Conservation (phyloP, 495 filamentous ascomycete genomes). For the Trichoderma erinaceum region DNA sequence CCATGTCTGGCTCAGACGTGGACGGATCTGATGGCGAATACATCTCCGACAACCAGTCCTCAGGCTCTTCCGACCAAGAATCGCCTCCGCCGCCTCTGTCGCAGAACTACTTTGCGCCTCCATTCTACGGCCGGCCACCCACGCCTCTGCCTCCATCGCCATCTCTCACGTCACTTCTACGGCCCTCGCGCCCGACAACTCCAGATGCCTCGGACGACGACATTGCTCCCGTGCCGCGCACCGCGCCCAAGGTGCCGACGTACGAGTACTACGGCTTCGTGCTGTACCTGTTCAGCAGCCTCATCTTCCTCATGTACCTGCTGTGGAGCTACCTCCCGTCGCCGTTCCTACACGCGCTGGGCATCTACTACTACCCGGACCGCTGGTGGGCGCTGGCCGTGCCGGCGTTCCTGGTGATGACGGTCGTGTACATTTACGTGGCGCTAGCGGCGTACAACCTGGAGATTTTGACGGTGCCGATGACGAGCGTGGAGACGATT, state of each 20-base stretch:
- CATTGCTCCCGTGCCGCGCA: conserved; percentile 73
- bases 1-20: conserved; percentile 45
- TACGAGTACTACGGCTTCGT: conserved; percentile 99
- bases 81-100: conserved; percentile 34
- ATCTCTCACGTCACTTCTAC: conserved; percentile 88
- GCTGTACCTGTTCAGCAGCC: conserved; percentile 75
- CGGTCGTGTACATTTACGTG: conserved; percentile 86
- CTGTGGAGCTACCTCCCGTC: conserved; percentile 93
- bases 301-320: conserved; percentile 81
- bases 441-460: conserved; percentile 90
- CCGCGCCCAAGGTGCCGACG: conserved; percentile 86
- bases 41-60: conserved; percentile 33
- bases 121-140: conserved; percentile 82
- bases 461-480: conserved; percentile 73
- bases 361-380: conserved; percentile 94
- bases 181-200: conserved; percentile 83
- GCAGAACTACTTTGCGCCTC: conserved; percentile 67
- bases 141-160: conserved; percentile 90
- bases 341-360: conserved; percentile 84
- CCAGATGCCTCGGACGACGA: conserved; percentile 88
- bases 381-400: conserved; percentile 96
- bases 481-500: conserved; percentile 78
- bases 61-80: conserved; percentile 25
- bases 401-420: conserved; percentile 83
- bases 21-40: conserved; percentile 29